Evolutionary conservation across 108 stramenopile species (phyloP), one percentile per base, ranked within the genome.

Genomic region (Stephanodiscus minutulus): DNA sequence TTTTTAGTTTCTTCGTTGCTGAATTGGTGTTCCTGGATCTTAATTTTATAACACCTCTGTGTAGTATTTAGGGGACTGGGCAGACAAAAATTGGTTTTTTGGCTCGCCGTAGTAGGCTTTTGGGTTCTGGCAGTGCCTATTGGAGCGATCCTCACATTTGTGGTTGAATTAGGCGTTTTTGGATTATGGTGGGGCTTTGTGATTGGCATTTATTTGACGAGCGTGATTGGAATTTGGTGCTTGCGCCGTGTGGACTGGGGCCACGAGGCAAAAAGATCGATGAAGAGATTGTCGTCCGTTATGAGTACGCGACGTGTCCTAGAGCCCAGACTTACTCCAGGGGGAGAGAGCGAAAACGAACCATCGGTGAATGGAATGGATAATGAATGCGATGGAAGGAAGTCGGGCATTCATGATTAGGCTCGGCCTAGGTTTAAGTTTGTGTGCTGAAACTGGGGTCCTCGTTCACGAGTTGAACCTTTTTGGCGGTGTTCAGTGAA

Each of bases 81-180:
- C 9, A 61, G 65, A 36, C 79, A 81, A 55, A 27, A 61, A 33
- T 50, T 74, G 25, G 73, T 74, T 17, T 33, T 81, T 33, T 64
- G 20, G 27, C 62, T 81, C 41, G 70, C 74, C 39, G 59, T 81
- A n/a, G 2, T 81, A 24, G 79, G 64, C 17, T 81, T 70, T 74
- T 81, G 79, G 79, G 18, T 74, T 17, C 35, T 74, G 13, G 73
- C 68, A 1, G 39, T 79, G 13, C 78, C 78, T 10, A 36, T 67
- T 41, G 78, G 78, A 29, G n/a, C 72, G 9, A 35, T 79, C 48
- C 73, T 33, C 4, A 73, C 72, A 6, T 79, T 79, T 79, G 65
- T 62, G 21, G 50, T 48, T n/a, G 61, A 65, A 37, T n/a, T 70
- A 11, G 72, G 78, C 21, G 60, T 79, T 24, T 55, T 36, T 37